These are phyloP conservation scores for Trichoderma oligosporum DNA, from an alignment of 2,329 filamentous ascomycete genomes.

Conservation along the genomic window DNA sequence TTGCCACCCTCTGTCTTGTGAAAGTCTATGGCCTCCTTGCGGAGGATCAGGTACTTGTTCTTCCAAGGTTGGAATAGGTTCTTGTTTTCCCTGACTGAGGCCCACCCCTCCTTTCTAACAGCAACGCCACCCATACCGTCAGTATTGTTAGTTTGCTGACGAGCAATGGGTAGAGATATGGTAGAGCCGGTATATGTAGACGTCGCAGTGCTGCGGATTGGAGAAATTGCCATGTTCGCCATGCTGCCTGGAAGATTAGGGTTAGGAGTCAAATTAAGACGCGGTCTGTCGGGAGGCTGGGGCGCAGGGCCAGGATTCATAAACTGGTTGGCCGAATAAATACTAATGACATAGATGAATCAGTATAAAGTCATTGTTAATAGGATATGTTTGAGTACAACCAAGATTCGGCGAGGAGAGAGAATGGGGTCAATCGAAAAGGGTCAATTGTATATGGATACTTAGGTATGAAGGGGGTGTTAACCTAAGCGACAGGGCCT, in stretches of 20 bases:
- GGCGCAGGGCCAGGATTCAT: conserved; percentile 97
- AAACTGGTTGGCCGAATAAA: conserved; percentile 66
- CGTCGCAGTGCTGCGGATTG: conserved; percentile 61
- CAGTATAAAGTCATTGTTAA: conserved; percentile 17
- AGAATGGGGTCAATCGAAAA: conserved; percentile 4
- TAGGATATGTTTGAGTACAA: background rate
- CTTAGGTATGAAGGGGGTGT: conserved; percentile 16
- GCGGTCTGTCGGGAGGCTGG: conserved; percentile 80
- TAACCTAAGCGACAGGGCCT: conserved; percentile 13
- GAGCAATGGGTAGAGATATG: conserved; percentile 66
- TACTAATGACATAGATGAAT: conserved; percentile 35
- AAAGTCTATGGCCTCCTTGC: conserved; percentile 91
- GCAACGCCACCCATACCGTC: conserved; percentile 65
- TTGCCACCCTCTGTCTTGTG: conserved; percentile 89
- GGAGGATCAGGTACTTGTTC: conserved; percentile 84
- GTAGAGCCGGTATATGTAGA: conserved; percentile 68
- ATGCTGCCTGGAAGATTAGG: conserved; percentile 73
- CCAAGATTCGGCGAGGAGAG: background rate
- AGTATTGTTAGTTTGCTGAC: conserved; percentile 57
- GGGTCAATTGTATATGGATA: conserved; percentile 15
- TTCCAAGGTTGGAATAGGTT: conserved; percentile 84
- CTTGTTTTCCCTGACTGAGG: conserved; percentile 85
- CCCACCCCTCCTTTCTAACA: conserved; percentile 77
- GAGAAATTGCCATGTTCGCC: conserved; percentile 72
- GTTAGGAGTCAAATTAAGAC: conserved; percentile 74